Evolutionary conservation across 139 green algal genomes (phyloP), one percentile per base, ranked within the genome.

Genomic region (Eudorina sp.): DNA sequence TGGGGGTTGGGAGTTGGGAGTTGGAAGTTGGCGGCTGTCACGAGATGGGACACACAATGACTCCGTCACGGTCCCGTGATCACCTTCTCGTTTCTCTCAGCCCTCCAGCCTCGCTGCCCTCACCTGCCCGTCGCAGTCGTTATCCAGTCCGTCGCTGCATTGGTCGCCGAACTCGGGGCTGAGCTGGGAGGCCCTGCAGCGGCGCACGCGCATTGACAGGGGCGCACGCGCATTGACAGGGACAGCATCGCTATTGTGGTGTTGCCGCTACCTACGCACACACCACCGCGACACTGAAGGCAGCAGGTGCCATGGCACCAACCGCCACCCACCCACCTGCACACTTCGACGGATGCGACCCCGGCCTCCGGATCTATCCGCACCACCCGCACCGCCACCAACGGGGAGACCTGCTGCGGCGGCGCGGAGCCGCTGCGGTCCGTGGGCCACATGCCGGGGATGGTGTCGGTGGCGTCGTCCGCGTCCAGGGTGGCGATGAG

Each of bases 381-480:
- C 3, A 29, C 64, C 29, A 82, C 74, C 16, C n/a, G n/a, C 46
- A 82, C 74, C 45, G 64, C 74, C 74, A 82, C 8, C 45, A 62
- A 27, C 29, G 74, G 74, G 46, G 74, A 79, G 9, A 38, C 25
- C 21, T 16, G 16, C 34, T 79, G 16, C 5, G 70, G 2, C 4
- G 45, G 45, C 46, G 46, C n/a, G 9, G 43, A 3, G 31, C 74
- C 64, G 45, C 48, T 51, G 29, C 38, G 74, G 27, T 45, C n/a
- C n/a, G n/a, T 43, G 13, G 74, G 74, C 74, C 74, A 82, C 1
- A 53, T 29, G 8, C 14, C 27, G 5, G 19, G 55, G 18, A 7
- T 19, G 55, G 55, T 19, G 38, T 25, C 68, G 18, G 34, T 29
- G 34, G 14, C 66, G 34, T 14, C n/a, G n/a, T 62, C 74, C n/a